Base-by-base conservation (phyloP, 768 basidiomycete genomes). In the Termitomyces sp. region DNA sequence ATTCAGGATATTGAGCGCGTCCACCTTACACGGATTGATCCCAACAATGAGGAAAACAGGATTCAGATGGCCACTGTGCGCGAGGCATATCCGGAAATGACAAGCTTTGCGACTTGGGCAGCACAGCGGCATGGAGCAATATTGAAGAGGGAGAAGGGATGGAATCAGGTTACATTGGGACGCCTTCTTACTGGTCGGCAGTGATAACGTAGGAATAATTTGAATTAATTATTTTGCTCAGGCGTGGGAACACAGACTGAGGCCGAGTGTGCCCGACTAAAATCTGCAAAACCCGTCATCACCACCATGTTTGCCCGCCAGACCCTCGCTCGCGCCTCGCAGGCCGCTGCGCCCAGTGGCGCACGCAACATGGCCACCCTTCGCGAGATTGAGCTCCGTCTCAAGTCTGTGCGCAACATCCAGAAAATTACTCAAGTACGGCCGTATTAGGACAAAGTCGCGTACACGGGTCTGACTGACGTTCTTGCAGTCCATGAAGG, bases 351-450 rank as follows among this genome's bases (percentile, higher is more conserved):
- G 55, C 80, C 83, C 64, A 66, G 70, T 42, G 73, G 73, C 64
- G 84, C 87, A 68, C 85, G 90, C 67, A 93, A 90, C 75, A 93
- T 94, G 94, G 97, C 96, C 42, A 98, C 97, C 60, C 87, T 99
- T 64, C 89, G 94, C 64, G 96, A 99, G 79, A 90, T 99, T 69
- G 96, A 99, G 81, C 75, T 92, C 72, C 88, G 96, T 67, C 83
- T 92, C 76, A 92, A 96, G 85, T 97, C 94, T 48, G 96, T 98
- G 69, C 82, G 83, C 74, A 97, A 97, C 80, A 96, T 96, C 72
- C 93, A 97, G 84, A 98, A 98, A 90, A 98, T 99, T 80, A 98
- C 96, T 60, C 96, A 97, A 81, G 95, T 93, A 62, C 62, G 82
- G 65, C 59, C 50, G 56, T 16, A n/a, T n/a, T 4, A 47, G 46